These are phyloP conservation scores for Ascoidea tarda DNA, from an alignment of 805 yeast genomes.

Conservation along the genomic window DNA sequence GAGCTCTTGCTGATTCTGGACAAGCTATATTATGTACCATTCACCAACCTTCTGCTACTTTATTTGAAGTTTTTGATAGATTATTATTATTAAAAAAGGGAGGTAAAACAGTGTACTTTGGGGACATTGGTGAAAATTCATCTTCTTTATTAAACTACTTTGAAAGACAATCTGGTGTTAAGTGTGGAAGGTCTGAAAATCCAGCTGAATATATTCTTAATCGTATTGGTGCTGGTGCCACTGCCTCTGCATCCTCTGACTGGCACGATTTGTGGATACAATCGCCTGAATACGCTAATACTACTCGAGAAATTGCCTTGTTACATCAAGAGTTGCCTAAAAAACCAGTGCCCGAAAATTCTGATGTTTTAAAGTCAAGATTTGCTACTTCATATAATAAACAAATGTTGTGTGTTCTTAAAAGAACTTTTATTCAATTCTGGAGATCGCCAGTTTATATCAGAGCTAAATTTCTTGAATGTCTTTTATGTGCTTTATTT, in stretches of 20 bases:
- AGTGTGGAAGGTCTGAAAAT: constrained; percentile 24
- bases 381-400: constrained; percentile 13
- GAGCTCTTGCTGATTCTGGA: constrained; percentile 34
- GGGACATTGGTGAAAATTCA: constrained; percentile 52
- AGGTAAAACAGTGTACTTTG: constrained; percentile 61
- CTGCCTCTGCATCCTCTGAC: constrained; percentile 23
- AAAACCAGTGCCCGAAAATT: constrained; percentile 13
- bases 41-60: constrained; percentile 52
- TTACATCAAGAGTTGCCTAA: constrained; percentile 12
- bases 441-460: constrained; percentile 37
- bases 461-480: constrained; percentile 31
- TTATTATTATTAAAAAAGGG: constrained; percentile 50
- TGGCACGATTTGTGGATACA: constrained; percentile 4
- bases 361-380: constrained; percentile 13
- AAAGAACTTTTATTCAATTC: constrained; percentile 25
- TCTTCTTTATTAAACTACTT: constrained; percentile 25
- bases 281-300: constrained; percentile 17
- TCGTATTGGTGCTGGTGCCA: constrained; percentile 31
- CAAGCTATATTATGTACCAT: constrained; percentile 50
- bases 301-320: constrained; percentile 18
- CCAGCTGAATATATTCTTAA: constrained; percentile 32
- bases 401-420: constrained; percentile 21
- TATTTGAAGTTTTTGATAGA: constrained; percentile 46
- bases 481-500: constrained; percentile 28
- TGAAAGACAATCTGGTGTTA: constrained; percentile 27